Conservation (phyloP, 2,329 filamentous ascomycete genomes). For the Aureobasidium mangrovei region DNA sequence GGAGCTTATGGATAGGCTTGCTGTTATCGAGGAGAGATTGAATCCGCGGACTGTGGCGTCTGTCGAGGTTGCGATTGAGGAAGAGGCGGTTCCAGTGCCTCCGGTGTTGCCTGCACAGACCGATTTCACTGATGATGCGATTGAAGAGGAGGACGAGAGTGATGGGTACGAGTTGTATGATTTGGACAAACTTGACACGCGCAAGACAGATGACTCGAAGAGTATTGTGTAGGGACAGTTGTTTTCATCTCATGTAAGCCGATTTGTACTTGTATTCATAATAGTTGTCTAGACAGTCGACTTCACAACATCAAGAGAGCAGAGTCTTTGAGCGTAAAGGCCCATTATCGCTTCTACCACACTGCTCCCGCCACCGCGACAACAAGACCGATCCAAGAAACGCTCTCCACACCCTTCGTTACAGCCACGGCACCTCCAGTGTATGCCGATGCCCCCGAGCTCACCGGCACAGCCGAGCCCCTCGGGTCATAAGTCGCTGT, state of each 20-base stretch:
- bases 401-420: no score
- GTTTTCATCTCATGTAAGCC: no score
- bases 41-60: background rate
- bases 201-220: constrained; percentile 4
- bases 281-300: no score
- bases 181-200: background rate
- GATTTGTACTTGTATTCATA: no score
- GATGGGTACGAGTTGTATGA: background rate
- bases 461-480: background rate
- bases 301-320: no score
- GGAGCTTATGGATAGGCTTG: constrained; percentile 10
- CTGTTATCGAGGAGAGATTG: background rate
- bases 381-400: no score
- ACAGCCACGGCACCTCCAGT: background rate
- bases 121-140: background rate
- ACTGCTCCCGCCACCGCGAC: no score
- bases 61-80: background rate
- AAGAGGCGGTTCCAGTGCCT: background rate
- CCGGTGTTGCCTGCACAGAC: background rate
- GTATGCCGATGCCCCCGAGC: background rate
- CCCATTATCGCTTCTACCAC: no score
- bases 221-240: constrained; percentile 1
- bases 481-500: background rate
- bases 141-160: background rate
- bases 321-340: no score